Percentiles rank a stretch among this genome's conserved stretches.
phyloP scores from a whole-genome alignment of 345 rosid genomes.

The Sisymbrium irio region DNA sequence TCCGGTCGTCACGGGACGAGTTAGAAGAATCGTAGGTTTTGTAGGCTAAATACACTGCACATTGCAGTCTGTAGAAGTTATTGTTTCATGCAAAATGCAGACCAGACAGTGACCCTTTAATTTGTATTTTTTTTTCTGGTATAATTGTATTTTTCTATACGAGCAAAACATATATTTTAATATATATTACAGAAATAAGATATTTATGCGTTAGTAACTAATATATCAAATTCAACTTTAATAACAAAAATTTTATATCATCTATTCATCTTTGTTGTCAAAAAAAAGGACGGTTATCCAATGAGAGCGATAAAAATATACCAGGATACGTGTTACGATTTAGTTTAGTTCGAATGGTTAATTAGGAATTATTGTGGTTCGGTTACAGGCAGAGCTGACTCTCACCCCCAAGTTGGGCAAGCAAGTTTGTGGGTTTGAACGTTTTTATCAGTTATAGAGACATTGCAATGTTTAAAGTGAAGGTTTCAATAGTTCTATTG shows the following conservation, averaged over 20 bases:
- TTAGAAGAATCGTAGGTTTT: conserved; percentile 25
- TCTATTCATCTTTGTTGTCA: too few relatives aligned
- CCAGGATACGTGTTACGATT: neutral
- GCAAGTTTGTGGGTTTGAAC: too few relatives aligned
- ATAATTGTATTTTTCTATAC: too few relatives aligned
- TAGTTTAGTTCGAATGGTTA: neutral
- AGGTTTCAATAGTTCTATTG: neutral
- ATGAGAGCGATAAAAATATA: too few relatives aligned
- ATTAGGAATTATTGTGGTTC: neutral
- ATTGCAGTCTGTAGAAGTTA: conserved; percentile 18
- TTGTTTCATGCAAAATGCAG: conserved; percentile 13
- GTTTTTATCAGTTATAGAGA: too few relatives aligned
- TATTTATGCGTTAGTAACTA: neutral
- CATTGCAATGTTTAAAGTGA: too few relatives aligned
- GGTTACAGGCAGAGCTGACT: neutral
- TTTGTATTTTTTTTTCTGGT: neutral
- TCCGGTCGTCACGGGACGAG: conserved; percentile 33
- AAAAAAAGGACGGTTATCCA: neutral
- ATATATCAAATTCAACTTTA: too few relatives aligned
- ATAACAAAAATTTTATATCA: too few relatives aligned
- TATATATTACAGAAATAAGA: neutral
- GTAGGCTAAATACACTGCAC: conserved; percentile 18
- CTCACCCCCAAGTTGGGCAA: too few relatives aligned
- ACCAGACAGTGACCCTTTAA: conserved; percentile 1
- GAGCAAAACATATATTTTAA: neutral